Conservation (phyloP, 768 basidiomycete species). For the Panus rudis region DNA sequence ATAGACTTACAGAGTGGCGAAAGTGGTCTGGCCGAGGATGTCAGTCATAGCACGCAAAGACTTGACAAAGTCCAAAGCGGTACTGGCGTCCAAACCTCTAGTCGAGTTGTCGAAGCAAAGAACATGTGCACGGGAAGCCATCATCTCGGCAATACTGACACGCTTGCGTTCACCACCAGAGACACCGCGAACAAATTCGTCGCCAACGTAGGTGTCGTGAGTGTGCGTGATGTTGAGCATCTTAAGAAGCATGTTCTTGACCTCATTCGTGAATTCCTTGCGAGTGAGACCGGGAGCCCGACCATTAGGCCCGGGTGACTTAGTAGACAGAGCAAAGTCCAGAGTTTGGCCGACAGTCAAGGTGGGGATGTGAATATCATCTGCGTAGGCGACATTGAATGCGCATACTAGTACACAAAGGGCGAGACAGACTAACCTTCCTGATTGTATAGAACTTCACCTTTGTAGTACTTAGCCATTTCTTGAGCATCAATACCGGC, state of each 20-base stretch:
- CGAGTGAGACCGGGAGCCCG: constrained; percentile 62
- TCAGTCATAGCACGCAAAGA: constrained; percentile 80
- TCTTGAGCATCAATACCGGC: constrained; percentile 71
- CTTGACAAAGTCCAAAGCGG: constrained; percentile 80
- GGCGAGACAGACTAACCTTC: constrained; percentile 42
- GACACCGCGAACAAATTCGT: constrained; percentile 79
- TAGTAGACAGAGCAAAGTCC: constrained; percentile 61
- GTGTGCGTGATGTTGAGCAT: constrained; percentile 88
- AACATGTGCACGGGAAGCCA: constrained; percentile 73
- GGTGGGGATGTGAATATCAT: constrained; percentile 78
- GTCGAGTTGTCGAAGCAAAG: constrained; percentile 85
- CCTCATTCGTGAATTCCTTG: constrained; percentile 47
- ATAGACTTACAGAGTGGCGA: constrained; percentile 59
- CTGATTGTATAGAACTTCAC: constrained; percentile 74
- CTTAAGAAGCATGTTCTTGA: constrained; percentile 57
- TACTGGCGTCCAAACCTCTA: constrained; percentile 76
- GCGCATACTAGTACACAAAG: neutral
- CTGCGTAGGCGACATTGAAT: constrained; percentile 34
- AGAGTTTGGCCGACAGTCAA: constrained; percentile 77
- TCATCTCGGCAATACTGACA: constrained; percentile 81
- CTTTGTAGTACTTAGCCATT: constrained; percentile 71
- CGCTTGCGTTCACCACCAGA: constrained; percentile 78
- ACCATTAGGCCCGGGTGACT: constrained; percentile 68
- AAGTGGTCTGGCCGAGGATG: constrained; percentile 70
- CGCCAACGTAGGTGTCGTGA: constrained; percentile 69